These are phyloP conservation scores for Lagenaria siceraria DNA, from an alignment of 306 rosid species.

Conservation along the genomic window DNA sequence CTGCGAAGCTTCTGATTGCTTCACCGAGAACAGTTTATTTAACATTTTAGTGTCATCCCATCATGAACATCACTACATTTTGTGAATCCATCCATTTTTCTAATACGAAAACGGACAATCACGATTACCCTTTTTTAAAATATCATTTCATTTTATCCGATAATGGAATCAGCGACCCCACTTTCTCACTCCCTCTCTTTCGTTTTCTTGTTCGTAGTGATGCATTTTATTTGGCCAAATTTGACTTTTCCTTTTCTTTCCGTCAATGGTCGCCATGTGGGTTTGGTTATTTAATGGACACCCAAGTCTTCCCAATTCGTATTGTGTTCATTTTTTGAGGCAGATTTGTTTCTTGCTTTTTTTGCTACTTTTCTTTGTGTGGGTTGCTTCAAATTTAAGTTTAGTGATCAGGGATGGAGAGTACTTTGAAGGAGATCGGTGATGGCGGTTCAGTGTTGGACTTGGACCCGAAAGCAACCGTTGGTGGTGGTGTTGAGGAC, in stretches of 20 bases:
- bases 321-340: background rate
- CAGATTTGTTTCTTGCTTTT: background rate
- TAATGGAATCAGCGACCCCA: slow-evolving; percentile 8
- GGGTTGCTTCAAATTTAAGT: background rate
- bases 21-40: background rate
- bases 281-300: background rate
- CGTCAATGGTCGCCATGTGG: background rate
- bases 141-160: background rate
- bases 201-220: background rate
- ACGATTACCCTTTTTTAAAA: background rate
- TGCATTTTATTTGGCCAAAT: background rate
- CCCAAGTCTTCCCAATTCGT: background rate
- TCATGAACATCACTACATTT: background rate
- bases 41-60: background rate
- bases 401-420: slow-evolving; percentile 37
- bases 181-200: background rate
- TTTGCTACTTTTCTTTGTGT: background rate
- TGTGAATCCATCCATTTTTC: background rate
- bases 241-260: background rate
- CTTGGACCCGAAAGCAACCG: slow-evolving; percentile 56
- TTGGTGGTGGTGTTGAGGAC: slow-evolving; percentile 76
- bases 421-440: slow-evolving; percentile 37
- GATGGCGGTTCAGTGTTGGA: slow-evolving; percentile 61
- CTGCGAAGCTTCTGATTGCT: background rate
- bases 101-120: background rate